Evolutionary conservation across 495 filamentous ascomycete species (phyloP), one percentile per base, ranked within the genome.

Genomic region (Cladorrhinum samala): DNA sequence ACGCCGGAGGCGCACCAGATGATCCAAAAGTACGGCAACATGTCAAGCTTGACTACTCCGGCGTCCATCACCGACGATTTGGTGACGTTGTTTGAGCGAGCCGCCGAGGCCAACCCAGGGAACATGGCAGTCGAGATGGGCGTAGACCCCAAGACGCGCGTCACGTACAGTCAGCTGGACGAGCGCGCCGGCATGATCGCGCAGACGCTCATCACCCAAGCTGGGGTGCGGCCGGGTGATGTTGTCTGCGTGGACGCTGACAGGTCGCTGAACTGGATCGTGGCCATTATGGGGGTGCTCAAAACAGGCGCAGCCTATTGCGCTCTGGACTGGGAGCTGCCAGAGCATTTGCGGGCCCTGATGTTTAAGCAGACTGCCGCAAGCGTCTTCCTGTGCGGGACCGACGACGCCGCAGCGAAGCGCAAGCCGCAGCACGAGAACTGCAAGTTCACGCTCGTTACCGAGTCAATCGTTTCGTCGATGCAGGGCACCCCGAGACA

Each of bases 241-340:
- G 48, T 64, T n/a, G 68, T 74, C 4, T 58, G 55, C 39, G 54
- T 74, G 3, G 37, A 61, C 8, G 58, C 62, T 1, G 72, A 76
- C 53, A 48, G 70, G 1, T 61, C 59, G 7, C 18, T 72, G 0
- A 60, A 70, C 16, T 76, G 73, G 73, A 61, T 76, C 14, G 56
- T 70, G 23, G 62, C 62, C 3, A 68, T 71, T 13, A 60, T 59
- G 25, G 63, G 53, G 11, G 52, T 72, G 23, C 36, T 75, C 9
- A 70, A 68, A 37, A 48, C 54, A 1, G 68, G 68, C 0, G 69
- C 42, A 1, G 56, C 64, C 11, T 37, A 37, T 37, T 37, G 7
- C 14, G 7, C 30, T 14, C 14, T 37, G 30, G 30, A 37, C 30
- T 7, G 14, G 30, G 30, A 7, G 30, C 30, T 7, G 7, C 30